Percentiles rank a stretch among this genome's conserved stretches.
phyloP scores from a whole-genome alignment of 2,329 filamentous ascomycete species.

The Chrysoporthe deuterocubensis region DNA sequence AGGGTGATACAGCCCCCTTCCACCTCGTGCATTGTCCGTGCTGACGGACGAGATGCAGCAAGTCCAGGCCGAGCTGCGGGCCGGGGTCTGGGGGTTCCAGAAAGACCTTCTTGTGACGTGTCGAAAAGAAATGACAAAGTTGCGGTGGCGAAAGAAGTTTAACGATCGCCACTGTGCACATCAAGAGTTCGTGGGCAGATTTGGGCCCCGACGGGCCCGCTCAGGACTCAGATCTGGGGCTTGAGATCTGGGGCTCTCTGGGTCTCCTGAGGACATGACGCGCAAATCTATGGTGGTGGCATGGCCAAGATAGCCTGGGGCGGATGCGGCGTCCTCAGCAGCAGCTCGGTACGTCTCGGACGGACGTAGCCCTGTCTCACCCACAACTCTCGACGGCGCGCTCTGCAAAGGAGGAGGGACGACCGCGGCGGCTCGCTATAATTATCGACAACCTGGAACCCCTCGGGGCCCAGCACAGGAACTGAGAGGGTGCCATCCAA shows the following conservation, averaged over 20 bases:
- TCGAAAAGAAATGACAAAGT: background rate
- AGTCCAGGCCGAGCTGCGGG: background rate
- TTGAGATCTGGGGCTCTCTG: background rate
- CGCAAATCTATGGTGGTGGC: background rate
- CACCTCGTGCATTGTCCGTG: background rate
- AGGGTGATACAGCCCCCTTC: background rate
- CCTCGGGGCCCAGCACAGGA: background rate
- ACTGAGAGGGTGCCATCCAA: background rate
- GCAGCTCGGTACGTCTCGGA: background rate
- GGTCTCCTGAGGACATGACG: background rate
- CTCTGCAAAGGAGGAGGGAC: background rate
- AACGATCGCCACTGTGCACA: slow-evolving; percentile 1
- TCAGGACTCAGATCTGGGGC: background rate
- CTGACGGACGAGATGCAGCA: background rate
- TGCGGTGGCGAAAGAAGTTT: background rate
- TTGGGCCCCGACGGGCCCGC: background rate
- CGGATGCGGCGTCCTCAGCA: background rate
- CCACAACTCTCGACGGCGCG: background rate
- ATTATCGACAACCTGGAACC: background rate
- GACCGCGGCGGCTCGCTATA: background rate
- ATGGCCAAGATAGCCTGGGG: background rate
- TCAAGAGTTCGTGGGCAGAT: background rate
- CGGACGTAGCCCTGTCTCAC: background rate
- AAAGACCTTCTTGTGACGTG: background rate
- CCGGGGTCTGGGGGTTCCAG: background rate